phyloP scores from a whole-genome alignment of 768 basidiomycete genomes.

The Lanmaoa rubissima region DNA sequence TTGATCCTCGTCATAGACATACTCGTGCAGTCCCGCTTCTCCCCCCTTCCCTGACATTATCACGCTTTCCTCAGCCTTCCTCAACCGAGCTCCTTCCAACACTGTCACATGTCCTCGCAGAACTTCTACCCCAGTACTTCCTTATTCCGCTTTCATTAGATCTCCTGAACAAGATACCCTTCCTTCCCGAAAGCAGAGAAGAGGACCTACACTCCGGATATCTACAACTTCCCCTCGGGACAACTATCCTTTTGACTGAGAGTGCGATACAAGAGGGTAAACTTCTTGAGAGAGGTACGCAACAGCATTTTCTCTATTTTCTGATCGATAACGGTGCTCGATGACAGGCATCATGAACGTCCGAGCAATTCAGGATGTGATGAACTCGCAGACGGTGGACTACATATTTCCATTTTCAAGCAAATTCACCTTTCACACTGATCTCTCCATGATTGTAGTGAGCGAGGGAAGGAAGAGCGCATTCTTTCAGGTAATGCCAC shows the following conservation, averaged over 20 bases:
- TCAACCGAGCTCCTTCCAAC: slow-evolving; percentile 37
- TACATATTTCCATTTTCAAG: slow-evolving; percentile 75
- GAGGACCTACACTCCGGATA: slow-evolving; percentile 74
- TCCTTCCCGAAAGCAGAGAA: slow-evolving; percentile 64
- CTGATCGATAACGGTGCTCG: background rate
- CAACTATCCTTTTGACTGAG: slow-evolving; percentile 63
- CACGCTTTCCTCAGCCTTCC: slow-evolving; percentile 54
- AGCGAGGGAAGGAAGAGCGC: slow-evolving; percentile 66
- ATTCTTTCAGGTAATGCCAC: slow-evolving; percentile 58
- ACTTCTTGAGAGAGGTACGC: slow-evolving; percentile 48
- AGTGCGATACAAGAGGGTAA: slow-evolving; percentile 65
- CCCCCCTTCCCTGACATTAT: slow-evolving; percentile 63
- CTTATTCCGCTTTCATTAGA: slow-evolving; percentile 61
- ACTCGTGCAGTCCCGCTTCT: slow-evolving; percentile 64
- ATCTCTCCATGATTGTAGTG: slow-evolving; percentile 62
- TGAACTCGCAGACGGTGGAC: slow-evolving; percentile 62
- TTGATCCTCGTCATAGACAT: slow-evolving; percentile 44
- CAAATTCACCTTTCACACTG: slow-evolving; percentile 68
- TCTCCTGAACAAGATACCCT: slow-evolving; percentile 54
- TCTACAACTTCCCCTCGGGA: slow-evolving; percentile 67
- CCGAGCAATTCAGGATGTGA: slow-evolving; percentile 58
- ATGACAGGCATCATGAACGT: slow-evolving; percentile 61
- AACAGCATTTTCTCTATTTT: background rate
- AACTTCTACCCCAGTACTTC: slow-evolving; percentile 56
- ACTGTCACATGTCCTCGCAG: slow-evolving; percentile 52